A percentile compares a stretch with the other conserved stretches of the same genome.
Conservation (phyloP, 2,329 filamentous ascomycete genomes). For the Neonectria sp. region DNA sequence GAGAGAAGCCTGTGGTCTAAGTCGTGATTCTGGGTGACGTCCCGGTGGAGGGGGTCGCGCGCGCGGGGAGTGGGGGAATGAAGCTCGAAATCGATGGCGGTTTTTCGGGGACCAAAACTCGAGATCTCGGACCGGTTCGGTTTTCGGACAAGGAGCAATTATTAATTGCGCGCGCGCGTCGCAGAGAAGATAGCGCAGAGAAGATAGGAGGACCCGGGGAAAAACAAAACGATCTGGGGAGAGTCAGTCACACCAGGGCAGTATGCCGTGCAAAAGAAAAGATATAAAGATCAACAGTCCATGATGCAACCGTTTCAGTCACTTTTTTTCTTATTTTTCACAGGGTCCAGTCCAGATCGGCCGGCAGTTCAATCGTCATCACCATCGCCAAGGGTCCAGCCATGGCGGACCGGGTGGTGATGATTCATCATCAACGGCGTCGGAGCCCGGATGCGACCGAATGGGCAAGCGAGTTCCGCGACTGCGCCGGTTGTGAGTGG, state of each 20-base stretch:
- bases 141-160: not conserved
- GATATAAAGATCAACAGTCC: not conserved
- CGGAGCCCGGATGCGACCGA: constrained; percentile 18
- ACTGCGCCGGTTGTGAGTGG: not conserved
- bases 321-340: not conserved
- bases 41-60: constrained; percentile 25
- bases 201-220: not conserved
- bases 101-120: constrained; percentile 10
- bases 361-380: not conserved
- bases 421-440: constrained; percentile 28
- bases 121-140: constrained; percentile 1
- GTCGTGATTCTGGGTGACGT: not conserved
- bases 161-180: not conserved
- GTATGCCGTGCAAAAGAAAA: not conserved
- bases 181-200: not conserved
- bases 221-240: not conserved
- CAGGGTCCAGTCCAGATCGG: not conserved
- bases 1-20: not conserved
- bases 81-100: not conserved
- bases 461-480: not conserved
- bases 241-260: not conserved
- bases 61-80: constrained; percentile 12
- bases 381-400: not conserved
- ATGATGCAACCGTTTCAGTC: not conserved
- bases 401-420: not conserved